These are phyloP conservation scores for Beauveria sp. DNA, from an alignment of 2,329 filamentous ascomycete species.

Conservation along the genomic window DNA sequence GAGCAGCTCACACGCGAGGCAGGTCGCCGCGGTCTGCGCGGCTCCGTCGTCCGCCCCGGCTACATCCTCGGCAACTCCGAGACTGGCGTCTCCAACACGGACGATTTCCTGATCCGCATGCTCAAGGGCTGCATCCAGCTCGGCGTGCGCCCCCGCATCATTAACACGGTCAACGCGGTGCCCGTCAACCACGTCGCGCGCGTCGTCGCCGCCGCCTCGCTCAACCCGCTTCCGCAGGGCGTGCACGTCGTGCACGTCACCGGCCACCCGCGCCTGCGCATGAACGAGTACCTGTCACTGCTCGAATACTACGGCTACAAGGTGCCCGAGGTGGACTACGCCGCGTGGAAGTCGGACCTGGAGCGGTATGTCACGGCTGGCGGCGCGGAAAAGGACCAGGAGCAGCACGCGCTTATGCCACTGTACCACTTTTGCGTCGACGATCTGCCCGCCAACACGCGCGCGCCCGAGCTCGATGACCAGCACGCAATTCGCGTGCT, in stretches of 20 bases:
- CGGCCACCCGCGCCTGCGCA: conserved; percentile 66
- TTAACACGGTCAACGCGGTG: conserved; percentile 83
- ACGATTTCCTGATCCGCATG: conserved; percentile 86
- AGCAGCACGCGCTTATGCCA: conserved; percentile 39
- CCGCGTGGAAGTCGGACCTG: conserved; percentile 23
- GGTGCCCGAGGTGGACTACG: conserved; percentile 67
- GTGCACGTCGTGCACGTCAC: conserved; percentile 69
- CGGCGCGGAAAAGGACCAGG: conserved; percentile 19
- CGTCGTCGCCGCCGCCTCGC: conserved; percentile 67
- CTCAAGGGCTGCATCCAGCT: conserved; percentile 84
- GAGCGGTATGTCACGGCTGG: conserved; percentile 22
- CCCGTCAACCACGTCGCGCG: conserved; percentile 77
- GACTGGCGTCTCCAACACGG: conserved; percentile 67
- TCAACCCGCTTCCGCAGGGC: conserved; percentile 47
- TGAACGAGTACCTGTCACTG: conserved; percentile 68
- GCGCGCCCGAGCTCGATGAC: conserved; percentile 61
- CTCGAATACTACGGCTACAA: conserved; percentile 65
- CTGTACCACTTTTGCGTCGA: conserved; percentile 66
- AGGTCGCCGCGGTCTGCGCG: conserved; percentile 65
- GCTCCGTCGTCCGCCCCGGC: conserved; percentile 71
- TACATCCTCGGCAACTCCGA: conserved; percentile 72
- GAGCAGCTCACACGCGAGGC: conserved; percentile 69
- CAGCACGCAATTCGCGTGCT: conserved; percentile 58
- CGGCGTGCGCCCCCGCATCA: conserved; percentile 61
- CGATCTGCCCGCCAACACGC: conserved; percentile 59